These are phyloP conservation scores for Mesostigma viride DNA, from an alignment of 139 green algal genomes.

Conservation along the genomic window DNA sequence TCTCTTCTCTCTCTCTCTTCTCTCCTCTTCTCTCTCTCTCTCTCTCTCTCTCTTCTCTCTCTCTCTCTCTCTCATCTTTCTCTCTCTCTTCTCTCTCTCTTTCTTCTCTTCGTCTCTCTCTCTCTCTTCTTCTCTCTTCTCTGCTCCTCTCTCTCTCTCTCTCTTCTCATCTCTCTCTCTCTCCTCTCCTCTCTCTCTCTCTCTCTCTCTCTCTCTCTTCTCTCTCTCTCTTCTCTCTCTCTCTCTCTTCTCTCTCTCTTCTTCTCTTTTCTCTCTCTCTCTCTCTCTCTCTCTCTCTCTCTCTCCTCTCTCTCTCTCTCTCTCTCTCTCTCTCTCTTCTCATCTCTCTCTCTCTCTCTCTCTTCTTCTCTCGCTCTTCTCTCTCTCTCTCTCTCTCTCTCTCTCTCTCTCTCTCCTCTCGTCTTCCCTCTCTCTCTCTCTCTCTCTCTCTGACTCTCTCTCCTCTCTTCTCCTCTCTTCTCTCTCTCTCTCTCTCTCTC, in stretches of 20 bases:
- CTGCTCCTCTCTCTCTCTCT: background rate
- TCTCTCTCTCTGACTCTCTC: background rate
- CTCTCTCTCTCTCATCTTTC: background rate
- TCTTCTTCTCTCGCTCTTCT: background rate
- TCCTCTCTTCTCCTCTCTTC: background rate
- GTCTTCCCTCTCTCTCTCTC: background rate
- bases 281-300: background rate
- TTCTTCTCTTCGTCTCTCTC: background rate
- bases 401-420: background rate
- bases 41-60: background rate
- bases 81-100: background rate
- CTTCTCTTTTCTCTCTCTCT: background rate
- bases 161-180: background rate
- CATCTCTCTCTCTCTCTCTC: background rate
- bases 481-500: background rate
- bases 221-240: background rate
- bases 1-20: background rate
- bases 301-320: background rate
- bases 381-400: background rate
- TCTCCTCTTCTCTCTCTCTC: background rate
- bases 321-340: background rate
- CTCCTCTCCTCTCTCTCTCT: background rate
- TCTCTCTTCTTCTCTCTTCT: background rate
- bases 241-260: background rate
- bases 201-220: background rate